Evolutionary conservation across 148 eudicot genomes (phyloP).

Genomic region (Bassia scoparia): DNA sequence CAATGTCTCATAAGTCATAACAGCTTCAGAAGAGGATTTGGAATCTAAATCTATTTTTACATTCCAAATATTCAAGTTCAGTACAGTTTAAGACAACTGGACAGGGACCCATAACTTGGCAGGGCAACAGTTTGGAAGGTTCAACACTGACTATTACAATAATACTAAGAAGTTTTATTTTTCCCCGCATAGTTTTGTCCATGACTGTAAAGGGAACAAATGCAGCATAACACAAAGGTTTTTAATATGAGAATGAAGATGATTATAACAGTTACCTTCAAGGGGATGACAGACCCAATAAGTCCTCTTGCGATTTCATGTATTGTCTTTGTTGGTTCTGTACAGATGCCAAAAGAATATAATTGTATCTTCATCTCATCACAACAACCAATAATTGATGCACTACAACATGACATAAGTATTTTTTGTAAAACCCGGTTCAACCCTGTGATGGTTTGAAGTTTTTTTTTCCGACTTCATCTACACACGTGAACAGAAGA

Average conservation of each 20-base stretch:
- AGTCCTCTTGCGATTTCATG: conserved; percentile 77
- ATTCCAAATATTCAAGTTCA: background rate
- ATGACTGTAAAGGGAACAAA: background rate
- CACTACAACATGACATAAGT: background rate
- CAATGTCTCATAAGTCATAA: background rate
- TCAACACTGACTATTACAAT: background rate
- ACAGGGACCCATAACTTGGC: conserved; percentile 1
- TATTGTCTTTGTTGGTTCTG: conserved; percentile 67
- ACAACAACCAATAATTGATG: background rate
- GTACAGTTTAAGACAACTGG: background rate
- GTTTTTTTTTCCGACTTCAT: no score
- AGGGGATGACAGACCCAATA: conserved; percentile 54
- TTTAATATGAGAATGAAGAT: background rate
- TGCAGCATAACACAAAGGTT: background rate
- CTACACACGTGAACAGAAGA: no score
- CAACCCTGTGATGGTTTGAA: background rate
- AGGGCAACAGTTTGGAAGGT: background rate
- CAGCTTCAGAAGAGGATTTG: background rate
- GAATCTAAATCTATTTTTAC: background rate
- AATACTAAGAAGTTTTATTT: background rate
- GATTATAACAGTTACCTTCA: conserved; percentile 55
- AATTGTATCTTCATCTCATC: background rate
- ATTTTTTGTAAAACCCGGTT: background rate
- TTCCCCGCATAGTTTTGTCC: background rate
- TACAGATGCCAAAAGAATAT: conserved; percentile 26